Percentiles rank a stretch among this genome's conserved stretches.
Conservation (phyloP, 768 basidiomycete genomes). For the Lyophyllum atratum region DNA sequence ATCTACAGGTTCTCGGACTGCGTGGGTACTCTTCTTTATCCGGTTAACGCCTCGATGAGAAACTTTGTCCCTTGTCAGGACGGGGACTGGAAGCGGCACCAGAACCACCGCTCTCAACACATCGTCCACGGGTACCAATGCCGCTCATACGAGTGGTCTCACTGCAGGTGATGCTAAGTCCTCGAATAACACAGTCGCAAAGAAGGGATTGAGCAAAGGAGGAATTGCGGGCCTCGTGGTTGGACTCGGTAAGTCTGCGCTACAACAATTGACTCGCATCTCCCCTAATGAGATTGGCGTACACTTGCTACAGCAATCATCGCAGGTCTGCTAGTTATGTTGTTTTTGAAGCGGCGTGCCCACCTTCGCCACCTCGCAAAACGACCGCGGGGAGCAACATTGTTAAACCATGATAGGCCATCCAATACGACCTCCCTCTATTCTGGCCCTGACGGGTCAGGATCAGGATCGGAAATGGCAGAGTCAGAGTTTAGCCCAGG, state of each 20-base stretch:
- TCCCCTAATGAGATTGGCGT: not conserved
- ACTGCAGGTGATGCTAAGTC: not conserved
- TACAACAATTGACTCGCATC: not conserved
- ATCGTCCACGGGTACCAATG: not conserved
- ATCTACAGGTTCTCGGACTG: not conserved
- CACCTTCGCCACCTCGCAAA: conserved; percentile 11
- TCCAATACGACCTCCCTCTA: conserved; percentile 1
- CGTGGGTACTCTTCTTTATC: not conserved
- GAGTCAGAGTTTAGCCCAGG: conserved; percentile 2
- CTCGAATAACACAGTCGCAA: not conserved
- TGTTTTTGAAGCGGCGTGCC: conserved; percentile 11
- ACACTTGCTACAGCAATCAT: conserved; percentile 1
- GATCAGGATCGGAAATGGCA: conserved; percentile 5
- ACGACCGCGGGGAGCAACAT: conserved; percentile 16
- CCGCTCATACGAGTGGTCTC: not conserved
- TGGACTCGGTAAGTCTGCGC: conserved; percentile 14
- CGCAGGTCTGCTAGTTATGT: conserved; percentile 8
- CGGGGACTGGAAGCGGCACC: not conserved
- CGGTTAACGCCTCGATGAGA: not conserved
- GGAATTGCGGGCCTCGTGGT: conserved; percentile 22
- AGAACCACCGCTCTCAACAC: not conserved
- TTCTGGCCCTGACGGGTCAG: not conserved
- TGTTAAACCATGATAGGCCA: not conserved
- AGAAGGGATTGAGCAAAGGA: conserved; percentile 17
- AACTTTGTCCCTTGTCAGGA: not conserved